Conservation (phyloP, 116 monocot genomes). For the Zostera marina region DNA sequence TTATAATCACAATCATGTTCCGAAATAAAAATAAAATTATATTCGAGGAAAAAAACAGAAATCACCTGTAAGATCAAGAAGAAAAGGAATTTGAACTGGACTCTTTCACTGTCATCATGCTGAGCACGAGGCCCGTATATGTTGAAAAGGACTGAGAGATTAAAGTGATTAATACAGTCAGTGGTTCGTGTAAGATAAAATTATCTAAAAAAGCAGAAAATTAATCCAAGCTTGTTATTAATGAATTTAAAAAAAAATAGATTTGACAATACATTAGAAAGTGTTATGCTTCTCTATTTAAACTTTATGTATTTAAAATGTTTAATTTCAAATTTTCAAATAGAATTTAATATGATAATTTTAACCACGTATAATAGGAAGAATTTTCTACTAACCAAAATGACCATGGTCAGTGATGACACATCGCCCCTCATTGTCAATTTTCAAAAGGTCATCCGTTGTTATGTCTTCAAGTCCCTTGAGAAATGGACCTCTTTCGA, state of each 20-base stretch:
- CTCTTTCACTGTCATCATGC: slow-evolving; percentile 51
- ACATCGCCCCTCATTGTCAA: slow-evolving; percentile 84
- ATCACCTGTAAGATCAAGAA: slow-evolving; percentile 71
- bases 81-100: slow-evolving; percentile 64
- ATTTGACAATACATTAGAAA: not conserved
- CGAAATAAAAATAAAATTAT: not conserved
- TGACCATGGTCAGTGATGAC: slow-evolving; percentile 93
- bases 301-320: not conserved
- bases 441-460: slow-evolving; percentile 50
- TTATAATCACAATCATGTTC: not conserved
- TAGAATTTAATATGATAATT: not conserved
- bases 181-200: not conserved
- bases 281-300: not conserved
- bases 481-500: slow-evolving; percentile 15
- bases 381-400: slow-evolving; percentile 49
- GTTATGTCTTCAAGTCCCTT: slow-evolving; percentile 49
- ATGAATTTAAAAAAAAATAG: too few relatives aligned
- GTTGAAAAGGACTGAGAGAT: slow-evolving; percentile 72
- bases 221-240: not conserved
- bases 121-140: slow-evolving; percentile 83
- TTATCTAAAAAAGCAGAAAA: not conserved
- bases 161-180: not conserved
- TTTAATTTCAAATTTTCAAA: not conserved
- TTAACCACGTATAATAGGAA: not conserved
- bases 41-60: not conserved